These are phyloP conservation scores for Odontarrhena argentea DNA, from an alignment of 345 rosid species.

Conservation along the genomic window DNA sequence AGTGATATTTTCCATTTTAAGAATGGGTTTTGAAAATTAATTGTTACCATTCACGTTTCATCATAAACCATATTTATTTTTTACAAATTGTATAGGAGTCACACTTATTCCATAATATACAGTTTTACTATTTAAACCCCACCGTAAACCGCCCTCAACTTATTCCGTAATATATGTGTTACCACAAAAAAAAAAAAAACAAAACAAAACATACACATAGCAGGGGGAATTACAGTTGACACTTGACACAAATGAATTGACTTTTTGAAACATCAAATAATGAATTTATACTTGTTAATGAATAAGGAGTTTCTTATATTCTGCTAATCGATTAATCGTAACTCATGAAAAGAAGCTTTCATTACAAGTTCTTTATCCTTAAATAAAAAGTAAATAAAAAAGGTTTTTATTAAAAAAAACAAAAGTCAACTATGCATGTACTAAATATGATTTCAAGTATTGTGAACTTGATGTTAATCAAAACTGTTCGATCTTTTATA, in stretches of 20 bases:
- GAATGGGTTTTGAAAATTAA: no score
- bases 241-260: background rate
- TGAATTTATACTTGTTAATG: background rate
- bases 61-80: no score
- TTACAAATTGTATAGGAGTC: no score
- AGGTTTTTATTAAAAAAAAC: slow-evolving; percentile 5
- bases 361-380: slow-evolving; percentile 28
- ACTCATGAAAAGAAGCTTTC: slow-evolving; percentile 22
- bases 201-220: background rate
- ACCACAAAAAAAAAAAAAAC: no score
- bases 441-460: slow-evolving; percentile 14
- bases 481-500: background rate
- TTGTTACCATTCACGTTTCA: no score
- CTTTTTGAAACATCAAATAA: background rate
- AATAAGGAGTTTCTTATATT: background rate
- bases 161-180: no score
- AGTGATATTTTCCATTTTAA: no score
- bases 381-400: slow-evolving; percentile 19
- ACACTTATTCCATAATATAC: no score
- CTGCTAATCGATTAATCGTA: slow-evolving; percentile 10
- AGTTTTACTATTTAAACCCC: no score
- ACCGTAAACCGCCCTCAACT: no score
- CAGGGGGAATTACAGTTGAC: background rate
- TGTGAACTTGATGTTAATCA: slow-evolving; percentile 15
- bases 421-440: slow-evolving; percentile 29